Evolutionary conservation across 352 stramenopile genomes (phyloP), one percentile per base, ranked within the genome.

Genomic region (Globisporangium splendens): DNA sequence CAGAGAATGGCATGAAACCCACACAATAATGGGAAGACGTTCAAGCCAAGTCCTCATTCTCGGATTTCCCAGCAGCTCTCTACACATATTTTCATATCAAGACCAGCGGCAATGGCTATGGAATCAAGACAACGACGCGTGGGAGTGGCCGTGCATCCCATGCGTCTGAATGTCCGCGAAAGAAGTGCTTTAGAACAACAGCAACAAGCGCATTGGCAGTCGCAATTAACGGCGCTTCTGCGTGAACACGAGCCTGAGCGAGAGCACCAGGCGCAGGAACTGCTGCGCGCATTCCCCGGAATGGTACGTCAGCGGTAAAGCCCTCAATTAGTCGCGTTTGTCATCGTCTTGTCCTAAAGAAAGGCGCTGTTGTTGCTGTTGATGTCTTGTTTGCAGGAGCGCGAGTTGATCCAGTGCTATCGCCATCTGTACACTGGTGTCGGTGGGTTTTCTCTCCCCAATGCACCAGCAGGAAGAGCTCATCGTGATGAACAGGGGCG

Each of bases 351-450:
- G 24, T 31, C 24, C 5, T 6, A 31, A 31, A 31, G 5, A 31
- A 31, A 31, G 24, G 24, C 24, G 24, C n/a, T n/a, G n/a, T n/a
- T n/a, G n/a, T n/a, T n/a, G n/a, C n/a, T n/a, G n/a, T n/a, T 31
- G 24, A 2, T 31, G 24, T 5, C 17, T 46, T 42, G 20, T 22
- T 14, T 44, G 1, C 24, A 73, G 72, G 79, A 89, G 18, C 70
- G 68, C n/a, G 79, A 89, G 46, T 63, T 88, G 24, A 46, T 88
- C 46, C 73, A 81, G 58, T 86, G 77, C 62, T 88, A 86, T 57
- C 79, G 79, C 42, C 77, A 85, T 52, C 85, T 77, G 54, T 88
- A 86, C 71, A 70, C 75, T 0, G 66, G 73, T 57, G 69, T 66
- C 46, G 65, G 66, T 12, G 67, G 71, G 50, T 83, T 88, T 44